Percentiles rank a stretch among this genome's conserved stretches.
Evolutionary conservation across 2,329 filamentous ascomycete species (phyloP).

Genomic region (Xylogone sp.): DNA sequence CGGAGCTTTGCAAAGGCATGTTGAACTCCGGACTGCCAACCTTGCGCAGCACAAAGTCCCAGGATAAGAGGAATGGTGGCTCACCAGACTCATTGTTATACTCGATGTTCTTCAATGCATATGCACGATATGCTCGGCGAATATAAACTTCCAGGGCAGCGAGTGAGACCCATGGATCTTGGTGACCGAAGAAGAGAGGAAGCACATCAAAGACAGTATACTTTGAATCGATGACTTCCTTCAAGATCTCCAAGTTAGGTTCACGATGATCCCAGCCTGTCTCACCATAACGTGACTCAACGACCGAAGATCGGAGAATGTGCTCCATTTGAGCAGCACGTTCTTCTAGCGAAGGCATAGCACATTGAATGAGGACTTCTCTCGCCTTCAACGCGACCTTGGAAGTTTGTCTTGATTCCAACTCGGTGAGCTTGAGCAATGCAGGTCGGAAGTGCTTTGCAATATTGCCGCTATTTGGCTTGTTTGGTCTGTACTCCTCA

Average conservation of each 20-base stretch:
- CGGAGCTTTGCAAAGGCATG: constrained; percentile 71
- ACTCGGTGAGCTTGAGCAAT: constrained; percentile 82
- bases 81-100: constrained; percentile 74
- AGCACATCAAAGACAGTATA: constrained; percentile 98
- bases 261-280: constrained; percentile 95
- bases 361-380: constrained; percentile 95
- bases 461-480: constrained; percentile 82
- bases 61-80: constrained; percentile 76
- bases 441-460: constrained; percentile 81
- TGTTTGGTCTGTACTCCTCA: constrained; percentile 93
- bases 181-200: constrained; percentile 90
- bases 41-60: constrained; percentile 95
- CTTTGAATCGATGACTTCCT: constrained; percentile 97
- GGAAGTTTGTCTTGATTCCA: constrained; percentile 77
- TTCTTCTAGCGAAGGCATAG: constrained; percentile 93
- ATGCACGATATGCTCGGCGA: constrained; percentile 93
- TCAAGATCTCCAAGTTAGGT: constrained; percentile 84
- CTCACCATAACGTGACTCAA: constrained; percentile 97
- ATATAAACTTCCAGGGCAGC: constrained; percentile 95
- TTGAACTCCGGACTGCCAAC: constrained; percentile 89
- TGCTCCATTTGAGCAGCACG: constrained; percentile 96
- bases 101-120: constrained; percentile 82
- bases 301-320: constrained; percentile 90
- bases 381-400: constrained; percentile 97
- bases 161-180: constrained; percentile 89